phyloP scores from a whole-genome alignment of 2,329 filamentous ascomycete genomes.

The Bimuria novae-zelandiae region DNA sequence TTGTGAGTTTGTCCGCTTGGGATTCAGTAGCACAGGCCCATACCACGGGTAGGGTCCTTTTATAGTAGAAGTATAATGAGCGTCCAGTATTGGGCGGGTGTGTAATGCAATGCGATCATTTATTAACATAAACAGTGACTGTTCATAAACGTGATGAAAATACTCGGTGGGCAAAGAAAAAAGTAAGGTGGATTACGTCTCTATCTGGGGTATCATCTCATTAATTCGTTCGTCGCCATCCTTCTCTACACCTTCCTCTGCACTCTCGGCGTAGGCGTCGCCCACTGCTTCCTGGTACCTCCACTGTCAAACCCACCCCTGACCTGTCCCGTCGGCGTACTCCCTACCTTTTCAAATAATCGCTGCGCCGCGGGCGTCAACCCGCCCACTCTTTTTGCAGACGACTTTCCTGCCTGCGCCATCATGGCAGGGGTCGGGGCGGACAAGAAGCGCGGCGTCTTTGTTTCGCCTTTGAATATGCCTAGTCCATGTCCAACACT shows the following conservation, averaged over 20 bases:
- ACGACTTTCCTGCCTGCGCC: constrained; percentile 53
- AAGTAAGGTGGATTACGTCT: too few species aligned
- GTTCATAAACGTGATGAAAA: too few species aligned
- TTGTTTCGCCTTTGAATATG: constrained; percentile 31
- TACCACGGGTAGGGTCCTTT: too few species aligned
- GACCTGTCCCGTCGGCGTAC: constrained; percentile 24
- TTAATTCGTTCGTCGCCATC: too few species aligned
- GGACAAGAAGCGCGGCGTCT: constrained; percentile 68
- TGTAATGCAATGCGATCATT: neutral
- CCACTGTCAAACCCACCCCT: constrained; percentile 26
- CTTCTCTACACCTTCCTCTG: constrained; percentile 20
- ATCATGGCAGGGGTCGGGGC: constrained; percentile 74
- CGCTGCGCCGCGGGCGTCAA: constrained; percentile 73
- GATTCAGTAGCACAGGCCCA: too few species aligned
- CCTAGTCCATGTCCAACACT: constrained; percentile 26
- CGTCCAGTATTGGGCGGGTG: too few species aligned
- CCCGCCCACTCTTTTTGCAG: constrained; percentile 59
- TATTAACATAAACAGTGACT: too few species aligned
- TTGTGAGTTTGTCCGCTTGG: too few species aligned
- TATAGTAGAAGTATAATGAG: too few species aligned
- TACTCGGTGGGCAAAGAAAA: too few species aligned
- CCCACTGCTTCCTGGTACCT: constrained; percentile 27
- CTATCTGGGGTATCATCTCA: too few species aligned
- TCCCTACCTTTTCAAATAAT: constrained; percentile 45
- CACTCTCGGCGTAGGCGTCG: constrained; percentile 31